A percentile compares a stretch with the other conserved stretches of the same genome.
Evolutionary conservation across 345 rosid species (phyloP).

Genomic region (Gynandropsis gynandra): DNA sequence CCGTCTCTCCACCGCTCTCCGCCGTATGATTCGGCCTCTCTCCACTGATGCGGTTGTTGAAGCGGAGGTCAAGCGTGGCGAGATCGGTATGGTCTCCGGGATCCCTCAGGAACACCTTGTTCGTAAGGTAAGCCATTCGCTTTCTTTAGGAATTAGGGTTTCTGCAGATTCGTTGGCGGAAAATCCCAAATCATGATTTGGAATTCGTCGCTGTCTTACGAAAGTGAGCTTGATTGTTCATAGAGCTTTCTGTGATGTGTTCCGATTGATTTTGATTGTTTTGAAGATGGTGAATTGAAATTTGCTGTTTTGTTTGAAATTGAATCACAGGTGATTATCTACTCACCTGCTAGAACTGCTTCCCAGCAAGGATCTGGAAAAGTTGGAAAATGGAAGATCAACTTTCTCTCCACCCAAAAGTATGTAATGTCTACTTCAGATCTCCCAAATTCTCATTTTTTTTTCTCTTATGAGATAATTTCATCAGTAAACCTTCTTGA

Average conservation of each 20-base stretch:
- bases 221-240: constrained; percentile 9
- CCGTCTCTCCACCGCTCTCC: constrained; percentile 26
- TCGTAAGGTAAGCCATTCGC: constrained; percentile 40
- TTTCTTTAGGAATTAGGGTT: constrained; percentile 12
- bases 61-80: constrained; percentile 65
- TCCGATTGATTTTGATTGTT: constrained; percentile 1
- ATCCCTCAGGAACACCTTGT: constrained; percentile 84
- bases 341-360: constrained; percentile 92
- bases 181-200: constrained; percentile 5
- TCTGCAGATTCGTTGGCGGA: neutral
- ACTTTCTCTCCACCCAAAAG: constrained; percentile 87
- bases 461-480: neutral
- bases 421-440: constrained; percentile 26
- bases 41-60: constrained; percentile 66
- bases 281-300: neutral
- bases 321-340: constrained; percentile 64
- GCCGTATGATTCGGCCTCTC: constrained; percentile 37
- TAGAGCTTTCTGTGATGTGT: neutral
- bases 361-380: constrained; percentile 95
- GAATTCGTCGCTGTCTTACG: neutral
- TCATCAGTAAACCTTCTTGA: neutral
- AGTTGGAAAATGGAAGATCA: constrained; percentile 89
- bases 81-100: constrained; percentile 85
- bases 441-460: neutral
- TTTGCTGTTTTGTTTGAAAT: neutral